Base-by-base conservation (phyloP, 2,329 filamentous ascomycete genomes). In the Ophiobolus disseminans region DNA sequence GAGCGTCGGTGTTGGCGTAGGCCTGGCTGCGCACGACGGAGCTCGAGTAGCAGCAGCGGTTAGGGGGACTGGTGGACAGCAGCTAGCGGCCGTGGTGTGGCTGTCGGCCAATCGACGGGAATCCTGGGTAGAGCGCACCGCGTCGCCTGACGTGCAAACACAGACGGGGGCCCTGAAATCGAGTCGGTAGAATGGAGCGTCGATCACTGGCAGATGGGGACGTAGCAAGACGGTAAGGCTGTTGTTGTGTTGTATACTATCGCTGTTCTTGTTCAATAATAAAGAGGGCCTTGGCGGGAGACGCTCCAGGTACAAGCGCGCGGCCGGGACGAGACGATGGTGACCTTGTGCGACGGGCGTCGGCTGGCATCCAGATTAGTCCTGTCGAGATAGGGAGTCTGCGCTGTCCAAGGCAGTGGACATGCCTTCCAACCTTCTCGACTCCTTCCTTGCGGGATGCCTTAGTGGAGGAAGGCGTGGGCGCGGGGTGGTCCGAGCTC, bases 111-210 rank as follows among this genome's bases (percentile, higher is more conserved):
- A 58, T 56, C 52, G 60, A 42, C 47, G 50, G 47, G n/a, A 49
- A 54, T 53, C 42, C 60, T 58, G 40, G 46, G 30, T 56, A 55
- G 50, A 57, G 58, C 53, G 52, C 53, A 58, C 53, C 21, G 45
- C 57, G 62, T 61, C 60, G 60, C 55, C 60, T 65, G 62, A 65
- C 60, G 45, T 51, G 22, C 55, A 61, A 40, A 55, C 50, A 45
- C 40, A 26, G 35, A 30, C 46, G 37, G 36, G 17, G 19, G 39
- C 31, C 17, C 38, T 54, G 42, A 40, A 21, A 23, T 19, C 14
- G n/a, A 23, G 43, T 38, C 44, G 57, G 43, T 22, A 50, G 38
- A 48, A 45, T 28, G 19, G 48, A 35, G 45, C 41, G 52, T 1
- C 54, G 58, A 60, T 53, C 46, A 48, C 42, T 35, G 32, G 43